Conservation (phyloP, 1,139 yeast species). For the Pichia inconspicua region DNA sequence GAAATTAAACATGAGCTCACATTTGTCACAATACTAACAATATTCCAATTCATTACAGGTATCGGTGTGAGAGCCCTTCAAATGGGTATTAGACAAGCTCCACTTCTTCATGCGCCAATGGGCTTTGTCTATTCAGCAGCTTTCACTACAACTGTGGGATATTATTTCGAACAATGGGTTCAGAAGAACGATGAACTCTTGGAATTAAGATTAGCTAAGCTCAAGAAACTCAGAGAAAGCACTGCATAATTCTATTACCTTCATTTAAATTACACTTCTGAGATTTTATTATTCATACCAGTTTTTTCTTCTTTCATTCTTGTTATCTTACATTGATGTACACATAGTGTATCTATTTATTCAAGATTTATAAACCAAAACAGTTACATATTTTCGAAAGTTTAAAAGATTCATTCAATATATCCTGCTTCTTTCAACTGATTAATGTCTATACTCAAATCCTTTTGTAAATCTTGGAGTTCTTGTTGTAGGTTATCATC, state of each 20-base stretch:
- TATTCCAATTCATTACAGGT: slow-evolving; percentile 19
- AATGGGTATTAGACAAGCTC: slow-evolving; percentile 33
- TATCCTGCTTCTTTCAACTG: slow-evolving; percentile 15
- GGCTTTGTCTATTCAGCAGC: slow-evolving; percentile 35
- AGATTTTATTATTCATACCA: background rate
- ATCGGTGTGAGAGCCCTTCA: slow-evolving; percentile 34
- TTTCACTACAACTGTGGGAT: slow-evolving; percentile 34
- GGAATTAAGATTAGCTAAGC: slow-evolving; percentile 29
- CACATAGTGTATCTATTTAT: background rate
- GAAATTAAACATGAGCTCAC: too few relatives aligned
- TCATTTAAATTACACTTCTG: background rate
- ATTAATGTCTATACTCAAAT: slow-evolving; percentile 16
- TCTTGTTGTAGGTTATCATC: slow-evolving; percentile 17
- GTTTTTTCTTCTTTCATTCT: background rate
- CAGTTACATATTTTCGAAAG: background rate
- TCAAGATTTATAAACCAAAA: background rate
- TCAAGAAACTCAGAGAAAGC: slow-evolving; percentile 29
- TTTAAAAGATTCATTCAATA: background rate
- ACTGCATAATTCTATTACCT: slow-evolving; percentile 6
- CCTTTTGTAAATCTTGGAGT: slow-evolving; percentile 18
- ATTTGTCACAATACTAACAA: slow-evolving; percentile 2
- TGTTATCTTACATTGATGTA: background rate
- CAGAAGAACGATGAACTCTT: slow-evolving; percentile 31
- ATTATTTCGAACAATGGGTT: slow-evolving; percentile 29
- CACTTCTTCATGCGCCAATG: slow-evolving; percentile 29